Conservation (phyloP, 495 filamentous ascomycete genomes). For the Pseudoneurospora amorphoporcata region DNA sequence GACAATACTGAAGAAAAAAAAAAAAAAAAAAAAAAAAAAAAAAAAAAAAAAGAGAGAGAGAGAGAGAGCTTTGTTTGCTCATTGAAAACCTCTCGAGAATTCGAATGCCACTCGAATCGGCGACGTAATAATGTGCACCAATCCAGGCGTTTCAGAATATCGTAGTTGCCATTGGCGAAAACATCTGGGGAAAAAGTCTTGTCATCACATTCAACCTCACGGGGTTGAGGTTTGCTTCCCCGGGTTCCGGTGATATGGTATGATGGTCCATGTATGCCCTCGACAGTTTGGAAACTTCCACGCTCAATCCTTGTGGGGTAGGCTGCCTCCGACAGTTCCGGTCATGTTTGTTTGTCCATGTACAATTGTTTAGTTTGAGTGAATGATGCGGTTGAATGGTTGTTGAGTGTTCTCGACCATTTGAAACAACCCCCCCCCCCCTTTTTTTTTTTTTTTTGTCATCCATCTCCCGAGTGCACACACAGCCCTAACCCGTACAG, state of each 20-base stretch:
- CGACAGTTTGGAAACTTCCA: not conserved
- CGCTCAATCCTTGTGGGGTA: not conserved
- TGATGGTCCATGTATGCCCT: not conserved
- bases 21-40: too few species aligned
- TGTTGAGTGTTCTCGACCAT: not conserved
- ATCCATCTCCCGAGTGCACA: not conserved
- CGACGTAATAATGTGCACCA: not conserved
- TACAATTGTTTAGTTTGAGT: not conserved
- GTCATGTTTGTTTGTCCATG: not conserved
- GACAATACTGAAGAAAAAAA: not conserved
- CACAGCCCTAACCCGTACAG: not conserved
- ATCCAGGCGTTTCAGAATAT: not conserved
- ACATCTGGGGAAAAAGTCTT: not conserved
- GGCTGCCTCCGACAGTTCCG: not conserved
- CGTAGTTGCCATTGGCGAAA: not conserved
- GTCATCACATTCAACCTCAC: not conserved
- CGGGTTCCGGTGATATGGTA: not conserved
- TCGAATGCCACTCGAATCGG: not conserved
- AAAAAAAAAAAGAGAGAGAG: too few species aligned
- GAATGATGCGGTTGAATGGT: not conserved
- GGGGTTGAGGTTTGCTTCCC: not conserved
- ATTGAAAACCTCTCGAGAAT: not conserved
- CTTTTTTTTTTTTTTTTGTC: too few species aligned
- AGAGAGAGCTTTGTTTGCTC: not conserved
- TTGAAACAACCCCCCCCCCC: not conserved